phyloP scores from a whole-genome alignment of 164 flowering plant species.

The Chimonanthus salicifolius region DNA sequence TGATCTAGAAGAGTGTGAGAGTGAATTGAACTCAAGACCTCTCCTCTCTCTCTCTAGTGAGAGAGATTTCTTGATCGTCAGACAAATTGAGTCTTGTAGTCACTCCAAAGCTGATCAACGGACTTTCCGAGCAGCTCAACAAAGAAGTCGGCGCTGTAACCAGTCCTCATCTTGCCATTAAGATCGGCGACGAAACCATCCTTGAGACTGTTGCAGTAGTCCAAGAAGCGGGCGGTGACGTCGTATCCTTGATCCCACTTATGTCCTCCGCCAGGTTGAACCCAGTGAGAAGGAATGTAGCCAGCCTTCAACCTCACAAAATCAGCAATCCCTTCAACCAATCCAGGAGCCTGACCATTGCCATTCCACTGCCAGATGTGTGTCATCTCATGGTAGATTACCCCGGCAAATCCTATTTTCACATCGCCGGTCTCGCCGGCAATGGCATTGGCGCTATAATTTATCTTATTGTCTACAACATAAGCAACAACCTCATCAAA shows the following conservation, averaged over 20 bases:
- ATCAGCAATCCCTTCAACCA: conserved; percentile 68
- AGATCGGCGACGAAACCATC: conserved; percentile 61
- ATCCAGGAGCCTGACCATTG: conserved; percentile 36
- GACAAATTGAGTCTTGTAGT: too few relatives aligned
- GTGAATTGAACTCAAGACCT: too few relatives aligned
- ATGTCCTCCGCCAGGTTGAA: conserved; percentile 41
- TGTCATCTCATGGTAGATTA: conserved; percentile 49
- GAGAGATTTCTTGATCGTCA: too few relatives aligned
- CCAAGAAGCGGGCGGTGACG: conserved; percentile 64
- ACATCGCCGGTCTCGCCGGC: conserved; percentile 35
- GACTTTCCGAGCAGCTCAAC: conserved; percentile 48
- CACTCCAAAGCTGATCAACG: conserved; percentile 24
- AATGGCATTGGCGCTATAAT: conserved; percentile 35
- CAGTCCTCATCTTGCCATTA: conserved; percentile 47
- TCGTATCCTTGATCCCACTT: conserved; percentile 67
- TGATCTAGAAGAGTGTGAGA: too few relatives aligned
- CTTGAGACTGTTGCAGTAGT: conserved; percentile 48
- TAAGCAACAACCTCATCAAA: conserved; percentile 46
- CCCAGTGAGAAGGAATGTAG: conserved; percentile 48
- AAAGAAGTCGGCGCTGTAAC: conserved; percentile 42
- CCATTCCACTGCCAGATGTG: conserved; percentile 77
- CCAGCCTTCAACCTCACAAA: conserved; percentile 55
- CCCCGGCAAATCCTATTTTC: conserved; percentile 41
- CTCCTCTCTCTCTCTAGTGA: too few relatives aligned
- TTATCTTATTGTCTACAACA: conserved; percentile 32